These are phyloP conservation scores for Fusarium circinatum DNA, from an alignment of 2,329 filamentous ascomycete genomes.

Conservation along the genomic window DNA sequence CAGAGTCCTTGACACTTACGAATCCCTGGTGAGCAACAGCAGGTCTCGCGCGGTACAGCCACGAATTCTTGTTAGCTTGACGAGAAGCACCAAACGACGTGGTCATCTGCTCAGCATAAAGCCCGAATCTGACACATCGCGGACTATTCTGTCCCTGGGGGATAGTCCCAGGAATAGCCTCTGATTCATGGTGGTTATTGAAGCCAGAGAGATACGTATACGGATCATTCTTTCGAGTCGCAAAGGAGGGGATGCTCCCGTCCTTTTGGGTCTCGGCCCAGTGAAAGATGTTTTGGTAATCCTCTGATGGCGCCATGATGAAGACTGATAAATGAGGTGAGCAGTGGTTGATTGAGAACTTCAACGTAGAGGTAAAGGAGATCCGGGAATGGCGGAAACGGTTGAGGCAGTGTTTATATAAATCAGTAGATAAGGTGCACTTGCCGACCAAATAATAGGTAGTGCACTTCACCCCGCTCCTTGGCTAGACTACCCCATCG, in stretches of 20 bases:
- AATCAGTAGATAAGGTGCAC: neutral
- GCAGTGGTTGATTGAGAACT: neutral
- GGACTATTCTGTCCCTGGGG: slow-evolving; percentile 58
- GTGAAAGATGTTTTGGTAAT: slow-evolving; percentile 63
- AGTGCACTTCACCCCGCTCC: neutral
- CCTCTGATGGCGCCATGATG: slow-evolving; percentile 28
- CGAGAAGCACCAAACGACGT: slow-evolving; percentile 49
- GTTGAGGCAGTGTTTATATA: neutral
- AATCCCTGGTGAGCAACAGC: slow-evolving; percentile 48
- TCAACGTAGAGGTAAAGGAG: neutral
- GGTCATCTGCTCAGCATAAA: slow-evolving; percentile 58
- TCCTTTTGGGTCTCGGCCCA: slow-evolving; percentile 71
- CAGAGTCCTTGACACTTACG: neutral
- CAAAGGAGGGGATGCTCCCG: slow-evolving; percentile 64
- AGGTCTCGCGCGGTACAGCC: slow-evolving; percentile 45
- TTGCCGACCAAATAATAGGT: neutral
- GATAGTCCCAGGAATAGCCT: slow-evolving; percentile 58
- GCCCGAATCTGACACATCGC: slow-evolving; percentile 50
- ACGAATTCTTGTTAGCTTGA: slow-evolving; percentile 46
- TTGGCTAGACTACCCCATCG: neutral
- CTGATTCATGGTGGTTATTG: slow-evolving; percentile 57
- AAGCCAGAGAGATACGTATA: slow-evolving; percentile 67
- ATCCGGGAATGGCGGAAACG: neutral
- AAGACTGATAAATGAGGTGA: neutral
- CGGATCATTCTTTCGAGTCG: slow-evolving; percentile 53